phyloP scores from a whole-genome alignment of 768 basidiomycete genomes.

The Tulasnella sp. region DNA sequence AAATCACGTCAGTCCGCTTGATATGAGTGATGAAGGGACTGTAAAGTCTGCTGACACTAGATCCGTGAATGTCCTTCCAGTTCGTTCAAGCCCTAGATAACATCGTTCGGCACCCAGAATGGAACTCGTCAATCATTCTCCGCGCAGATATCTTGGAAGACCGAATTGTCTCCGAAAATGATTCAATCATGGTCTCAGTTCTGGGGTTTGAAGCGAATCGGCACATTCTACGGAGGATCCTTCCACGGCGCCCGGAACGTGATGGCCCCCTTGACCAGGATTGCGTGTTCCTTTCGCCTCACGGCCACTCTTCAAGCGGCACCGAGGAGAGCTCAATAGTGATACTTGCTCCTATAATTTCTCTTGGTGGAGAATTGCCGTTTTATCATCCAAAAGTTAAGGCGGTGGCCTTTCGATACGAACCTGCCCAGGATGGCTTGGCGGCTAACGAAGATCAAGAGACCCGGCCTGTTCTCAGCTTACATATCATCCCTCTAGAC shows the following conservation, averaged over 20 bases:
- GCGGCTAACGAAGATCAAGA: conserved; percentile 23
- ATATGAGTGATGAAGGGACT: neutral
- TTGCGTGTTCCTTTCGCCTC: conserved; percentile 60
- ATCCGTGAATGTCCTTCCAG: too few relatives aligned
- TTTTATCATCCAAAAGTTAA: conserved; percentile 86
- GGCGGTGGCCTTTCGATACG: conserved; percentile 78
- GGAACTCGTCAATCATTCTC: conserved; percentile 86
- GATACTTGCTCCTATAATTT: conserved; percentile 41
- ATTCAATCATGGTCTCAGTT: too few relatives aligned
- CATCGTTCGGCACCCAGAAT: conserved; percentile 83
- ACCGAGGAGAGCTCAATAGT: conserved; percentile 35
- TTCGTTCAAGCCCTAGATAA: conserved; percentile 35
- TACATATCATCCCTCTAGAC: conserved; percentile 52
- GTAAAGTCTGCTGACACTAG: too few relatives aligned
- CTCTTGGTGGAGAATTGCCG: conserved; percentile 53
- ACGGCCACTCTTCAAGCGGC: conserved; percentile 29
- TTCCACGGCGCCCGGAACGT: conserved; percentile 74
- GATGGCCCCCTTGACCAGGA: conserved; percentile 72
- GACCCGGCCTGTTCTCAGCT: conserved; percentile 37
- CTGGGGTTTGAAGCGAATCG: neutral
- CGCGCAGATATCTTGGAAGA: conserved; percentile 67
- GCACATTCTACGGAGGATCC: conserved; percentile 58
- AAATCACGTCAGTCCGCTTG: conserved; percentile 42
- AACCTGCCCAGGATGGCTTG: conserved; percentile 40
- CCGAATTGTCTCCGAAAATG: conserved; percentile 23